These are phyloP conservation scores for Trichoderma breve DNA, from an alignment of 2,329 filamentous ascomycete species.

Conservation along the genomic window DNA sequence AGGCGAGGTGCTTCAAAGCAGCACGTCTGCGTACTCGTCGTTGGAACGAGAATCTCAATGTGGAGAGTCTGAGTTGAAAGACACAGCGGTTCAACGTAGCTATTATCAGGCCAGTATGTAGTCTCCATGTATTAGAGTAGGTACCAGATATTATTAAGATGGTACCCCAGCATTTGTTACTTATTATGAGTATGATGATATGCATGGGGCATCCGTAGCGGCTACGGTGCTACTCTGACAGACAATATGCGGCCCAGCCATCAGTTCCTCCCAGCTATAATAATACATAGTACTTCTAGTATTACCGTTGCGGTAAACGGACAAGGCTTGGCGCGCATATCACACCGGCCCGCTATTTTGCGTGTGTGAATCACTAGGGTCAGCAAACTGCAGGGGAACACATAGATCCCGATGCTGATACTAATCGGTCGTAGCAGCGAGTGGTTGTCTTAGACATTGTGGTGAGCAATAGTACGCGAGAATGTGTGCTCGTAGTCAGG, in stretches of 20 bases:
- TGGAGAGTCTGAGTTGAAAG: background rate
- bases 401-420: background rate
- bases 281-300: background rate
- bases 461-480: background rate
- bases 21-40: constrained; percentile 6
- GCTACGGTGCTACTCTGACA: background rate
- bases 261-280: background rate
- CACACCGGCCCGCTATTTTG: background rate
- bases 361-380: background rate
- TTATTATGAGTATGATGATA: background rate
- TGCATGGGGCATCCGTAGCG: constrained; percentile 2
- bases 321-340: background rate
- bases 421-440: background rate
- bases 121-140: background rate
- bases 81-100: background rate
- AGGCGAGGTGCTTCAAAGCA: background rate
- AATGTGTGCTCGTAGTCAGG: background rate
- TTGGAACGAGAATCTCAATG: background rate
- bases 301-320: background rate
- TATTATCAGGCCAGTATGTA: background rate
- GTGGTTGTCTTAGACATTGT: background rate
- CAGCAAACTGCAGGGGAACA: background rate
- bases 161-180: background rate
- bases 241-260: background rate
- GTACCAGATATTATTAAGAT: constrained; percentile 8